These are phyloP conservation scores for Jackrogersella minutella DNA, from an alignment of 495 filamentous ascomycete genomes.

Conservation along the genomic window DNA sequence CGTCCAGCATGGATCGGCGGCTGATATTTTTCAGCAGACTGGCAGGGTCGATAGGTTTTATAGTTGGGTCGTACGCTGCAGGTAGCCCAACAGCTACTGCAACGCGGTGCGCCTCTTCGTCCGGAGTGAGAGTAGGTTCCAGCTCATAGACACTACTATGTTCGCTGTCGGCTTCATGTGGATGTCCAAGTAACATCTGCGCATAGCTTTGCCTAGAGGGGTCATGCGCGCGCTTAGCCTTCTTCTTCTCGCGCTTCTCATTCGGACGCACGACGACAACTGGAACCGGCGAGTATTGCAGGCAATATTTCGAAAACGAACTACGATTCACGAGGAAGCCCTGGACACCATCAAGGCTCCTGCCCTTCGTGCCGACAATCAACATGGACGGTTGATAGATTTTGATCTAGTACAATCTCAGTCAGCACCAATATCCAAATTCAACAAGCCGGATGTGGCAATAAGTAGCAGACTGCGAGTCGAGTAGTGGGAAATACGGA, in stretches of 20 bases:
- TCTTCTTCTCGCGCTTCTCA: constrained; percentile 90
- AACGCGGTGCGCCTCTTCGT: constrained; percentile 75
- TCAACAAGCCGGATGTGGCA: background rate
- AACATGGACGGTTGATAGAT: constrained; percentile 95
- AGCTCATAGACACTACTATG: constrained; percentile 56
- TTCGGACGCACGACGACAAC: constrained; percentile 94
- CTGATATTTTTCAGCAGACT: constrained; percentile 39
- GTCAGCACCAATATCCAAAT: background rate
- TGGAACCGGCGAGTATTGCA: constrained; percentile 96
- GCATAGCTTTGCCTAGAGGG: constrained; percentile 81
- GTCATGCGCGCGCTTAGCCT: constrained; percentile 83
- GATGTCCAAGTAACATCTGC: constrained; percentile 76
- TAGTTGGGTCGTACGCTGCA: constrained; percentile 61
- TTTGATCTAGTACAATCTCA: constrained; percentile 68
- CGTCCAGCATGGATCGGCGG: constrained; percentile 40
- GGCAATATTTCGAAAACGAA: constrained; percentile 95
- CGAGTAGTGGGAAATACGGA: constrained; percentile 52
- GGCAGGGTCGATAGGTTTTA: constrained; percentile 58
- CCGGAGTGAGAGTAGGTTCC: constrained; percentile 53
- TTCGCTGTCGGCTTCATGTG: constrained; percentile 63
- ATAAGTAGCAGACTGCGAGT: background rate
- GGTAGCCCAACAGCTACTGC: constrained; percentile 75
- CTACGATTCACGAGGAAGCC: constrained; percentile 81
- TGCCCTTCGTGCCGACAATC: constrained; percentile 91
- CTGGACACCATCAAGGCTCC: constrained; percentile 86